A percentile compares a stretch with the other conserved stretches of the same genome.
These are phyloP conservation scores for Verbascum thapsus DNA, from an alignment of 257 asterid species.

Conservation along the genomic window DNA sequence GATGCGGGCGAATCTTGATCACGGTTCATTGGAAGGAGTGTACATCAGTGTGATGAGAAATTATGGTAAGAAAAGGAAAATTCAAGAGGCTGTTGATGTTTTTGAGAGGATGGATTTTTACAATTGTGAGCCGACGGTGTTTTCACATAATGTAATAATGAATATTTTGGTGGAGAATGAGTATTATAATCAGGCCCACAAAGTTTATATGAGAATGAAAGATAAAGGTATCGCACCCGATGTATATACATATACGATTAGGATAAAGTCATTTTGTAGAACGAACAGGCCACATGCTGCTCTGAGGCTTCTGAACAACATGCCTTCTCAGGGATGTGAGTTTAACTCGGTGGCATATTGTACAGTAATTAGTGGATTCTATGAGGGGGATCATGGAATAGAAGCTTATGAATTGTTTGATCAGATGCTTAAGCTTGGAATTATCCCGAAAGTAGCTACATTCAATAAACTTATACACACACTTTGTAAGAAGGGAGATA, in stretches of 20 bases:
- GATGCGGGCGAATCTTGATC: constrained; percentile 60
- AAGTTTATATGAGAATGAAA: constrained; percentile 81
- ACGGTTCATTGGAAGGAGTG: constrained; percentile 66
- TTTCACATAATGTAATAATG: constrained; percentile 75
- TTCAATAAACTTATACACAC: constrained; percentile 73
- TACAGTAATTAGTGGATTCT: constrained; percentile 78
- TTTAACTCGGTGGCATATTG: constrained; percentile 76
- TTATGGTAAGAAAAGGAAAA: constrained; percentile 70
- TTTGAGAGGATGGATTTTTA: constrained; percentile 94
- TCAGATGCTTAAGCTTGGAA: constrained; percentile 67
- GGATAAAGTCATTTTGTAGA: constrained; percentile 87
- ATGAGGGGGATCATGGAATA: constrained; percentile 44
- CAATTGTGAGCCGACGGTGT: constrained; percentile 69
- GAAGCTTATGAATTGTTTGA: constrained; percentile 70
- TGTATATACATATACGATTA: constrained; percentile 76
- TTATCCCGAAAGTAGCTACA: constrained; percentile 64
- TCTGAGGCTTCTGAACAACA: constrained; percentile 81
- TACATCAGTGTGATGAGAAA: constrained; percentile 69
- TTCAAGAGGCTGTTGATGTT: constrained; percentile 79
- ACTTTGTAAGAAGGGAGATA: constrained; percentile 79
- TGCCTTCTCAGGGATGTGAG: constrained; percentile 76
- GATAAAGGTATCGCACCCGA: constrained; percentile 74
- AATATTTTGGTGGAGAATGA: constrained; percentile 79
- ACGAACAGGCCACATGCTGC: constrained; percentile 79
- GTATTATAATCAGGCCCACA: constrained; percentile 78